Base-by-base conservation (phyloP, 83 land plant species). In the Diphasiastrum complanatum region DNA sequence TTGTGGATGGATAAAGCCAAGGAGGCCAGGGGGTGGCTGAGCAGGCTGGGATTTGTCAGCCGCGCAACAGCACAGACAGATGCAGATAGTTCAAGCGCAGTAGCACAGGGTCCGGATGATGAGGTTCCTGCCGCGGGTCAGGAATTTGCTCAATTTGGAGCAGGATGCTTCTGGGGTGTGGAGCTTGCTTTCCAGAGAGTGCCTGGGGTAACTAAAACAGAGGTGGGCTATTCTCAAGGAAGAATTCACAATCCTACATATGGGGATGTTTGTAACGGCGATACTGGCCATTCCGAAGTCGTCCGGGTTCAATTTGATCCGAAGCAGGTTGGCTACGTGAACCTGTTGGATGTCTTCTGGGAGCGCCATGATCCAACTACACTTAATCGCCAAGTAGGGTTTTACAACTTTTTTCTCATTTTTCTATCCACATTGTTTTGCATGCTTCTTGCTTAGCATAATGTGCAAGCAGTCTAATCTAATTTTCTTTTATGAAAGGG, bases 91-190 rank as follows among this genome's bases (percentile, higher is more conserved):
- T n/a, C 58, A 16, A 25, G 65, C 11, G 11, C 53, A 35, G 61
- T 75, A 11, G 82, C 85, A 27, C 82, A 78, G 63, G 85, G 79
- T 1, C 79, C 85, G 18, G 85, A 81, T 49, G 72, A 74, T 24
- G 82, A 81, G 46, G 40, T 48, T 20, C 79, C 85, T 1, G 75
- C 75, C 19, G 67, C 83, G 0, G 83, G 78, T 16, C 71, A 72
- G 12, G 46, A 77, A 63, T 79, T 84, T 36, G 86, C 93, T 1
- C 75, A 81, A 53, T 87, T 87, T 66, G 93, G 83, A 33, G 93
- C 89, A 2, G 93, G 93, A 5, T 87, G 93, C 46, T 87, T 87
- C 74, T 87, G 93, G 93, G 89, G 93, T 14, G 83, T 85, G 35
- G 93, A 87, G 67, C 81, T 87, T 23, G 86, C 84, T 18, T 87